Conservation (phyloP, 2,329 filamentous ascomycete genomes). For the Fusarium nygamai region DNA sequence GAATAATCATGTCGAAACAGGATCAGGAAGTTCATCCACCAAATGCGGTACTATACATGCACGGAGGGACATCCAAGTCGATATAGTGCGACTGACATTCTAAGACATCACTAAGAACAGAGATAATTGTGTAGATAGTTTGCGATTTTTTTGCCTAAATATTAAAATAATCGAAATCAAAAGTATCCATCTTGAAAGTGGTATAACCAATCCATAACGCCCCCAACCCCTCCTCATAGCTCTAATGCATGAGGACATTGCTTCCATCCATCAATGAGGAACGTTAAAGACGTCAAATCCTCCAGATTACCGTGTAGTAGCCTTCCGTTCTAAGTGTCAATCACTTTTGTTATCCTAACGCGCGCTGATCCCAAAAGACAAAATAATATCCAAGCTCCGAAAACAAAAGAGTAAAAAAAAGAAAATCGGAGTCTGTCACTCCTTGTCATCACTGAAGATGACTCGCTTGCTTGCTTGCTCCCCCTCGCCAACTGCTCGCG, state of each 20-base stretch:
- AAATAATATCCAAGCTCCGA: constrained; percentile 32
- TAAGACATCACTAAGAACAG: neutral
- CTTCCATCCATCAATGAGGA: constrained; percentile 32
- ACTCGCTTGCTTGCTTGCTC: constrained; percentile 24
- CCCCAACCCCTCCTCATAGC: constrained; percentile 31
- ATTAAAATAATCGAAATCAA: constrained; percentile 29
- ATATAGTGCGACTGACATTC: no score
- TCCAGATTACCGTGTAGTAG: constrained; percentile 45
- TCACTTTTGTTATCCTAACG: constrained; percentile 44
- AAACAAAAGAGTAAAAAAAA: constrained; percentile 10
- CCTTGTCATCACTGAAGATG: constrained; percentile 15
- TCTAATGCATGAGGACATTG: constrained; percentile 28
- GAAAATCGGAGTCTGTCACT: constrained; percentile 28
- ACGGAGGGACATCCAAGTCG: no score
- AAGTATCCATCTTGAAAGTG: constrained; percentile 32
- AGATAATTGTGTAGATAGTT: constrained; percentile 16
- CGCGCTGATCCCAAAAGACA: constrained; percentile 25
- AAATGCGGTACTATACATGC: neutral
- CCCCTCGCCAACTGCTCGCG: constrained; percentile 43
- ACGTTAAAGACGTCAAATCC: constrained; percentile 33
- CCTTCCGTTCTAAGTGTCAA: constrained; percentile 42
- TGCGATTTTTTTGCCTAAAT: constrained; percentile 37
- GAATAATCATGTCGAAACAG: neutral
- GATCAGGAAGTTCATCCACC: neutral
- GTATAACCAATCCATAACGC: constrained; percentile 30